phyloP scores from a whole-genome alignment of 2,329 filamentous ascomycete species.

The Exophiala mesophila region DNA sequence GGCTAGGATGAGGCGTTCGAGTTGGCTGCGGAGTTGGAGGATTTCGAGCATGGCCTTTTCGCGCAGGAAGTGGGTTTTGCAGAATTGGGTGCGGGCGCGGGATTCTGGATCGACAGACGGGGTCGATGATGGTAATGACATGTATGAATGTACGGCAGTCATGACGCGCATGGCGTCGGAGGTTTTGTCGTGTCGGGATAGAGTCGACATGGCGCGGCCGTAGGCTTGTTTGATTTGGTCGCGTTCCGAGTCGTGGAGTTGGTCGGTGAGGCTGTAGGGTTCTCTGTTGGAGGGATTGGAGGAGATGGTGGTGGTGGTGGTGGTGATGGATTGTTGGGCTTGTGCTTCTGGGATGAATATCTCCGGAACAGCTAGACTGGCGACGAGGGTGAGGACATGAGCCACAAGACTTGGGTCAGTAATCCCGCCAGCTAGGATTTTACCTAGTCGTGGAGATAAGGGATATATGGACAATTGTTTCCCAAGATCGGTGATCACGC shows the following conservation, averaged over 20 bases:
- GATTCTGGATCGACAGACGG: too few relatives aligned
- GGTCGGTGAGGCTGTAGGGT: constrained; percentile 58
- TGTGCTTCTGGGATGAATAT: constrained; percentile 80
- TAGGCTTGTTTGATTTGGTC: constrained; percentile 60
- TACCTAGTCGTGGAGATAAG: constrained; percentile 81
- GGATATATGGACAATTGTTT: constrained; percentile 83
- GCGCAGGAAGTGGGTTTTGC: constrained; percentile 75
- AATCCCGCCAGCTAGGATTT: constrained; percentile 85
- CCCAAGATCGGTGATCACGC: constrained; percentile 73
- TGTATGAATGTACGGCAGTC: constrained; percentile 78
- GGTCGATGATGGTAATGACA: background rate
- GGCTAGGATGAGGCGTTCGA: constrained; percentile 71
- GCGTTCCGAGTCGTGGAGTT: constrained; percentile 65
- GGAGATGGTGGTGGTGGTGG: constrained; percentile 33
- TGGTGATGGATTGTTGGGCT: constrained; percentile 55
- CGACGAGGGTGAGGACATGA: constrained; percentile 83
- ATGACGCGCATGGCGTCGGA: constrained; percentile 88
- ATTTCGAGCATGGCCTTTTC: constrained; percentile 84
- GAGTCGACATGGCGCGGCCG: constrained; percentile 70
- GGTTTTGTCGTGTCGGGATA: constrained; percentile 73
- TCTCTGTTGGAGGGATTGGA: constrained; percentile 39
- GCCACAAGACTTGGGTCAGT: constrained; percentile 69
- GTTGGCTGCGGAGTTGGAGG: constrained; percentile 73
- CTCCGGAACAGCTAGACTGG: constrained; percentile 81
- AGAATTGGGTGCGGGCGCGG: constrained; percentile 64